Base-by-base conservation (phyloP, 352 stramenopile genomes). In the Globisporangium nodosum region DNA sequence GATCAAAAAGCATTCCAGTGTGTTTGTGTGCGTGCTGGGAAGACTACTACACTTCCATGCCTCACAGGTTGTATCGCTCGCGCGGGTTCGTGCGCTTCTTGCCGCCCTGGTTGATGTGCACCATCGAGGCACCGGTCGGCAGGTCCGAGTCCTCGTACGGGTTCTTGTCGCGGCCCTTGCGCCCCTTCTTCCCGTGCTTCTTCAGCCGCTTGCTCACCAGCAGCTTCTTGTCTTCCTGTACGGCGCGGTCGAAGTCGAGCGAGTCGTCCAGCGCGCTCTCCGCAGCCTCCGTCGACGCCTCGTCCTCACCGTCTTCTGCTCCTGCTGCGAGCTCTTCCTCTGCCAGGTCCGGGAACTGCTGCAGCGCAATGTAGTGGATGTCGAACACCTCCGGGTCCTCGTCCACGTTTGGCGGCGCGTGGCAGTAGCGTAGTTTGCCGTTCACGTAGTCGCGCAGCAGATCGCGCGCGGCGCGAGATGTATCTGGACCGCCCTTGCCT, bases 391-490 rank as follows among this genome's bases (percentile, higher is more conserved):
- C 64, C 7, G 69, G 61, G 54, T 92, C 76, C 20, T 65, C 67
- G 24, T 51, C 49, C 30, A 71, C 70, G 21, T 84, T 61, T 3
- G 96, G 94, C 21, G 97, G 97, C 45, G 97, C 69, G 69, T 99
- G 96, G 65, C 94, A 99, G 74, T 98, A 99, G 49, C 99, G 72
- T 49, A 99, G 73, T 66, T 95, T 97, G 64, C 97, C 97, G 62
- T 95, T 95, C 35, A 98, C 96, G 71, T 99, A 99, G 70, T 99
- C 96, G 59, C 98, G 97, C 52, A 99, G 81, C 27, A 99, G 85
- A 50, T 98, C 87, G 21, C 97, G 87, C 21, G 96, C 95, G 20
- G 89, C 97, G 35, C 96, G 83, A 18, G 96, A 96, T 49, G 98
- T 97, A 65, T 99, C 97, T 15, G 88, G 87, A 9, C 96, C 94